Percentiles rank a stretch among this genome's conserved stretches.
Evolutionary conservation across 2,329 filamentous ascomycete species (phyloP).

Genomic region (Myriangium duriaei): DNA sequence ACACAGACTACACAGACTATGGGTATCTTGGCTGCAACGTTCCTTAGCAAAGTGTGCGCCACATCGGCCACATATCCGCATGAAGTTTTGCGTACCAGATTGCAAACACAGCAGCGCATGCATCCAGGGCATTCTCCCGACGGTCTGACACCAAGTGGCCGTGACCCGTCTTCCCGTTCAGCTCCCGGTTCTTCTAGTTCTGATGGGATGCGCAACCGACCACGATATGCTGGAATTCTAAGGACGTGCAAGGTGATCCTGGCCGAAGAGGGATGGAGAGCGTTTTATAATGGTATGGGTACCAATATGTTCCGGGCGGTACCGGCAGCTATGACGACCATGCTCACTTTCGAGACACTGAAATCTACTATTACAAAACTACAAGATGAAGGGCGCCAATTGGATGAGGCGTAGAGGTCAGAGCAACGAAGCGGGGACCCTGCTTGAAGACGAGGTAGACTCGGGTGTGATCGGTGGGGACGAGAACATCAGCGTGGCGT

Average conservation of each 20-base stretch:
- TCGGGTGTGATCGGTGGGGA: too few relatives aligned
- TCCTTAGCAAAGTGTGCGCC: slow-evolving; percentile 86
- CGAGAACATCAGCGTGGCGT: slow-evolving; percentile 8
- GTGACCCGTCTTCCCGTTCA: slow-evolving; percentile 27
- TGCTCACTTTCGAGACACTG: slow-evolving; percentile 87
- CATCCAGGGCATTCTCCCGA: slow-evolving; percentile 32
- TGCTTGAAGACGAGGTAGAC: too few relatives aligned
- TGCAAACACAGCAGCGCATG: slow-evolving; percentile 79
- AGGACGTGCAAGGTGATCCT: slow-evolving; percentile 77
- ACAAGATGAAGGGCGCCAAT: slow-evolving; percentile 37
- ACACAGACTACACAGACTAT: slow-evolving; percentile 53
- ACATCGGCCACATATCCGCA: slow-evolving; percentile 95
- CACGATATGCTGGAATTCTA: slow-evolving; percentile 62
- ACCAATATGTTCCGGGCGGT: slow-evolving; percentile 96
- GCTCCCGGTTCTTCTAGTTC: slow-evolving; percentile 25
- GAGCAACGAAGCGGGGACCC: too few relatives aligned
- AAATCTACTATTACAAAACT: slow-evolving; percentile 41
- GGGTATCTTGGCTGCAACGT: slow-evolving; percentile 76
- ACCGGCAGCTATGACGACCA: slow-evolving; percentile 89
- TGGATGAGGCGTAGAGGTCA: neutral
- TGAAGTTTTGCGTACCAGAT: slow-evolving; percentile 82
- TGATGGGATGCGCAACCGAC: slow-evolving; percentile 42
- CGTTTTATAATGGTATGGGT: slow-evolving; percentile 94
- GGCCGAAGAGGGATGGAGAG: slow-evolving; percentile 83
- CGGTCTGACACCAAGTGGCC: slow-evolving; percentile 30